Conservation (phyloP, 208 protist genomes). For the Acanthamoeba culbertsoni region DNA sequence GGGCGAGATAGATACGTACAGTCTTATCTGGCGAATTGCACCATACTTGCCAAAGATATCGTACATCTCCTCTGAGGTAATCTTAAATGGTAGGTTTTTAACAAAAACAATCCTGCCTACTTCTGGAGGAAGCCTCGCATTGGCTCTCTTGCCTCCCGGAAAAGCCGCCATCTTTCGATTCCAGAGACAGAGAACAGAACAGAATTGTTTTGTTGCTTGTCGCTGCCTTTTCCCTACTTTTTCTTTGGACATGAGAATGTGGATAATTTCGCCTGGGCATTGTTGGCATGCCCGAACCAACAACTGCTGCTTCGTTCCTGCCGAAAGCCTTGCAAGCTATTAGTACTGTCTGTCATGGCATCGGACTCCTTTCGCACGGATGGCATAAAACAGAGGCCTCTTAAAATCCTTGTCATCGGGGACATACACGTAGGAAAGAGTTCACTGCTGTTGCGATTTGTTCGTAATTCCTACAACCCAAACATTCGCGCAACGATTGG, state of each 20-base stretch:
- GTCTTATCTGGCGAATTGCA: constrained; percentile 88
- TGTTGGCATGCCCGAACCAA: too few species aligned
- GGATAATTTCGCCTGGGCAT: too few species aligned
- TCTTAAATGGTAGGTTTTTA: constrained; percentile 90
- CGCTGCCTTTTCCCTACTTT: not conserved
- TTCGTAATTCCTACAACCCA: not conserved
- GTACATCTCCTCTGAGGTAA: constrained; percentile 89
- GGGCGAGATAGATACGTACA: constrained; percentile 69
- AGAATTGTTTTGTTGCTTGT: not conserved
- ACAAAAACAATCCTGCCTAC: constrained; percentile 88
- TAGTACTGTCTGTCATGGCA: too few species aligned
- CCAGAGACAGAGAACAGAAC: not conserved
- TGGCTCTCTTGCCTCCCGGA: not conserved
- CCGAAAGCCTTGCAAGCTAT: too few species aligned
- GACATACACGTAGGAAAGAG: constrained; percentile 55
- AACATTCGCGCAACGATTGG: constrained; percentile 34
- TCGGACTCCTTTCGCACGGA: not conserved
- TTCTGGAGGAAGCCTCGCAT: constrained; percentile 82
- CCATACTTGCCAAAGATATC: constrained; percentile 93
- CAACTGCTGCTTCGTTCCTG: too few species aligned
- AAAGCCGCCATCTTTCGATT: not conserved
- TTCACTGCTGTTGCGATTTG: constrained; percentile 49
- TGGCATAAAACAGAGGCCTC: not conserved
- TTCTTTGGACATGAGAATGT: not conserved
- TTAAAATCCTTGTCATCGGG: constrained; percentile 56